phyloP scores from a whole-genome alignment of 2,329 filamentous ascomycete species.

The Sporothrix mexicana region DNA sequence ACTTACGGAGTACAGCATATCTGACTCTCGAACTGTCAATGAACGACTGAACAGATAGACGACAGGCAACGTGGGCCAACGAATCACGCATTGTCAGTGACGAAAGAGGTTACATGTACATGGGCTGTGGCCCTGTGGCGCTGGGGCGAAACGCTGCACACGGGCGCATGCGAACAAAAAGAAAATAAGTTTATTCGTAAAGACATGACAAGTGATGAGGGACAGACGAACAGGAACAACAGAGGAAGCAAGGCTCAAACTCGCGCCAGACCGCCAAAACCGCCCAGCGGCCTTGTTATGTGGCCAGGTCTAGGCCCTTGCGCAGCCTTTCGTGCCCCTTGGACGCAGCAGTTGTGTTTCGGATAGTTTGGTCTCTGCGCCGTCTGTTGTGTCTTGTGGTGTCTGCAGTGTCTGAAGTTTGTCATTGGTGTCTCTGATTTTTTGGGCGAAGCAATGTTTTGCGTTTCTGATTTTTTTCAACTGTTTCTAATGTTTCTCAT shows the following conservation, averaged over 20 bases:
- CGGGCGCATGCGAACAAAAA: not conserved
- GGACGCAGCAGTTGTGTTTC: slow-evolving; percentile 18
- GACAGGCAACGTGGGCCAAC: not conserved
- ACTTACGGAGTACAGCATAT: no score
- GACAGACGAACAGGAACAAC: no score
- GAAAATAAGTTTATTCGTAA: not conserved
- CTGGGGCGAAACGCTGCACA: no score
- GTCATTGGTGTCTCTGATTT: not conserved
- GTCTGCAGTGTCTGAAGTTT: slow-evolving; percentile 5
- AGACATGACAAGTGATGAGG: not conserved
- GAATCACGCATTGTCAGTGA: slow-evolving; percentile 19
- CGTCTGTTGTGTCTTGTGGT: not conserved
- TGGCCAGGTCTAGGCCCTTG: slow-evolving; percentile 9
- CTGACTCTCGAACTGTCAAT: no score
- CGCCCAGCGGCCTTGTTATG: no score
- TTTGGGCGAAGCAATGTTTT: not conserved
- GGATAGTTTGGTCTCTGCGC: not conserved
- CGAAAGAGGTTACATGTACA: not conserved
- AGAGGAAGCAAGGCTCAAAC: not conserved
- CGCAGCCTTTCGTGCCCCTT: not conserved
- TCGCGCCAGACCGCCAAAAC: not conserved
- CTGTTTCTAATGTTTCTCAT: not conserved
- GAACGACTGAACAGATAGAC: not conserved
- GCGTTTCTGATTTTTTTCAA: not conserved
- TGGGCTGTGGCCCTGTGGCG: not conserved